Evolutionary conservation across 2,329 filamentous ascomycete genomes (phyloP), one percentile per base, ranked within the genome.

Genomic region (Emericellopsis cladophorae): DNA sequence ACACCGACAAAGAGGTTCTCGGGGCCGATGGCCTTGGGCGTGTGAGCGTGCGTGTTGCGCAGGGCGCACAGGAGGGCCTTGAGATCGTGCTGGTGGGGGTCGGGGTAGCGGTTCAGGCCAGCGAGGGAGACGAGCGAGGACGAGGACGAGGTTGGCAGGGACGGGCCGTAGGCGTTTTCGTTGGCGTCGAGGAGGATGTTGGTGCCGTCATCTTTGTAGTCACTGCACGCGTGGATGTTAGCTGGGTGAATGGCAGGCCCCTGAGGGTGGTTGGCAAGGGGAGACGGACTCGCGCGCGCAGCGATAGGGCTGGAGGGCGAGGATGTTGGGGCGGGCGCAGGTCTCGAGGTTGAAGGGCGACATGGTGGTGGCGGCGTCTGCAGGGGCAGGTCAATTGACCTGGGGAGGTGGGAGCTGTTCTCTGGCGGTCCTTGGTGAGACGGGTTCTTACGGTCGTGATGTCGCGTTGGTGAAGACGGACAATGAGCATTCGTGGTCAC

Each of bases 131-230:
- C 39, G n/a, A 39, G 18, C 12, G 26, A 14, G 47, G 64, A 64
- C 34, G 50, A 42, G 38, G 74, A 61, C 39, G 68, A 66, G 33
- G 71, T 55, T 2, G 70, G 65, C 38, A 95, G 66, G 37, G 74
- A 61, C 0, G 92, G 90, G 0, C 92, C 92, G 54, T 83, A 95
- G 44, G 92, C 88, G 56, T 98, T 98, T 66, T 98, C 92, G 55
- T 98, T 98, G 51, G 92, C 92, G 59, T 98, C 92, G 49, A 98
- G 83, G 40, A 98, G 81, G 53, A 96, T 79, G 56, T 96, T 96
- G 44, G 80, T 90, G 50, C 92, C 92, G 58, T 98, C 84, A 60
- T 98, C 90, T 67, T 98, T 95, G 75, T 98, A 96, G 74, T 98
- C 92, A 67, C 87, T 93, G 56, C 39, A 37, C 3, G 31, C 33